Percentiles rank a stretch among this genome's conserved stretches.
phyloP scores from a whole-genome alignment of 2,329 filamentous ascomycete species.

The Aspergillus ruber region DNA sequence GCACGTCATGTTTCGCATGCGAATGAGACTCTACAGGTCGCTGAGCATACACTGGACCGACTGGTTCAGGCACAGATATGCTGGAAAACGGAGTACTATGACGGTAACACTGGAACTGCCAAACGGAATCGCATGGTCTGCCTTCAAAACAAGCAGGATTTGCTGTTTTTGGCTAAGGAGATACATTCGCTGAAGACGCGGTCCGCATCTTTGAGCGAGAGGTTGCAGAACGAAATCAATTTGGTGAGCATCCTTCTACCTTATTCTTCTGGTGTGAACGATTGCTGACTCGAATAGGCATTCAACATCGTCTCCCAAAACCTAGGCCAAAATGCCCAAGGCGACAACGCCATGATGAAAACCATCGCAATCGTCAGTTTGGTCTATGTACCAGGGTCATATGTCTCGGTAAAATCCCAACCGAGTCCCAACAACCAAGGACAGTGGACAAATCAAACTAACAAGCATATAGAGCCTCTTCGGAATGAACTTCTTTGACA shows the following conservation, averaged over 20 bases:
- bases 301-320: constrained; percentile 29
- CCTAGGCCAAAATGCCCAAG: constrained; percentile 15
- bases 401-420: constrained; percentile 19
- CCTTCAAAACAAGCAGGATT: constrained; percentile 6
- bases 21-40: constrained; percentile 26
- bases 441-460: no score
- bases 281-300: constrained; percentile 11
- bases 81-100: constrained; percentile 7
- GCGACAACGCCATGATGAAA: constrained; percentile 25
- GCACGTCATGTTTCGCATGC: constrained; percentile 27
- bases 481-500: constrained; percentile 31
- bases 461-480: constrained; percentile 21
- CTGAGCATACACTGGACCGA: constrained; percentile 19
- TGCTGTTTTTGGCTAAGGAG: constrained; percentile 17
- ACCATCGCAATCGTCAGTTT: constrained; percentile 22
- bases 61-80: constrained; percentile 15
- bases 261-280: background rate
- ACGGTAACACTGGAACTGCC: background rate
- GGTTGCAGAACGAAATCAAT: constrained; percentile 30
- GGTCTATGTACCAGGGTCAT: constrained; percentile 24
- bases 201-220: constrained; percentile 21
- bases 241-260: constrained; percentile 11
- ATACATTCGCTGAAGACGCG: constrained; percentile 22
- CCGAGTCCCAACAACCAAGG: background rate
- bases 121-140: background rate